These are phyloP conservation scores for Xylariaceae sp. DNA, from an alignment of 2,329 filamentous ascomycete genomes.

Conservation along the genomic window DNA sequence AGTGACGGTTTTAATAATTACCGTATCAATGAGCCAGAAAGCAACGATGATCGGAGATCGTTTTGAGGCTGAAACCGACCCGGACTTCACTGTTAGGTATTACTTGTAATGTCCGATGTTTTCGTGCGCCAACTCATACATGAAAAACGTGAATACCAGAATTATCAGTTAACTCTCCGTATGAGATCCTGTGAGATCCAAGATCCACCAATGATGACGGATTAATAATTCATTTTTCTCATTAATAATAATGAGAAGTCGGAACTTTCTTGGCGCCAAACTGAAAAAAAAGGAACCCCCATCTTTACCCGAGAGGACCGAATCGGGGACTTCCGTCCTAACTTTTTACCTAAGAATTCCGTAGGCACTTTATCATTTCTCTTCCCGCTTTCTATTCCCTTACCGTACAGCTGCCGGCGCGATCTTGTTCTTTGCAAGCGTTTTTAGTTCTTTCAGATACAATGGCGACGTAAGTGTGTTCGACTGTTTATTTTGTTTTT, in stretches of 20 bases:
- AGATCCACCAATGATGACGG: not conserved
- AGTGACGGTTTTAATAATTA: too few relatives aligned
- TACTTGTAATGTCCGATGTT: not conserved
- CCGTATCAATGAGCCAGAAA: not conserved
- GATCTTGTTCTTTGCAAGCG: not conserved
- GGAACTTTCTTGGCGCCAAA: too few relatives aligned
- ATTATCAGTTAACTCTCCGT: not conserved
- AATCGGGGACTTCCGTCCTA: not conserved
- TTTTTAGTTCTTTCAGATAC: conserved; percentile 1
- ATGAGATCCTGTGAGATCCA: not conserved
- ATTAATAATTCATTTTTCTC: not conserved
- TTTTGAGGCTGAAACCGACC: conserved; percentile 12
- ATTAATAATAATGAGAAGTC: not conserved
- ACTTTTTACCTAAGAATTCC: not conserved
- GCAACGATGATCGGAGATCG: conserved; percentile 4
- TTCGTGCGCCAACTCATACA: not conserved
- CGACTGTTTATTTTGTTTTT: not conserved
- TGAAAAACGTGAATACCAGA: not conserved
- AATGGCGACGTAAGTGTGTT: conserved; percentile 32
- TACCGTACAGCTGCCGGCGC: not conserved
- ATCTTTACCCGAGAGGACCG: not conserved
- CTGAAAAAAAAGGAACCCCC: too few relatives aligned
- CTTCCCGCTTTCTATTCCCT: not conserved
- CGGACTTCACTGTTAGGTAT: not conserved
- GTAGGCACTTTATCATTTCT: not conserved